Evolutionary conservation across 345 rosid species (phyloP).

Genomic region (Eutrema japonicum): DNA sequence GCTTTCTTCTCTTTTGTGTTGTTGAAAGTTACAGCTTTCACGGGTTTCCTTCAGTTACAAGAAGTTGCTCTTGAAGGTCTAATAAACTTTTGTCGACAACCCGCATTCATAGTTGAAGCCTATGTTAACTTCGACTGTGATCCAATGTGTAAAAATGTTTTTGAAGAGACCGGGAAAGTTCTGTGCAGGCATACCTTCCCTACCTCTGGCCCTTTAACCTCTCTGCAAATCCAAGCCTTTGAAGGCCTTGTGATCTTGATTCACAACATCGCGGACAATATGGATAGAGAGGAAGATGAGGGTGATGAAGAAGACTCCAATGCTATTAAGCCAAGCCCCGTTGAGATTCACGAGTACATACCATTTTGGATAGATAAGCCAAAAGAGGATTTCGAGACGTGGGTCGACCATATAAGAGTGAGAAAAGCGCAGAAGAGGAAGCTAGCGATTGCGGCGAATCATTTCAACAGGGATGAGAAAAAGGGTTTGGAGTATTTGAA

Average conservation of each 20-base stretch:
- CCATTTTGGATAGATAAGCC: constrained; percentile 80
- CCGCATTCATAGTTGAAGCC: constrained; percentile 70
- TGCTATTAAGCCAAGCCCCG: constrained; percentile 54
- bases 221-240: constrained; percentile 83
- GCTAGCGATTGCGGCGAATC: constrained; percentile 67
- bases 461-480: constrained; percentile 78
- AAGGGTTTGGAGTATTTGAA: constrained; percentile 87
- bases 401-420: constrained; percentile 67
- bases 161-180: constrained; percentile 81
- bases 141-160: constrained; percentile 60
- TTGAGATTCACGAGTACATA: constrained; percentile 62
- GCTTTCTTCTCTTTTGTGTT: constrained; percentile 80
- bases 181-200: constrained; percentile 87
- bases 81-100: constrained; percentile 85
- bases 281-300: constrained; percentile 55
- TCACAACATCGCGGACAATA: constrained; percentile 77
- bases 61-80: constrained; percentile 89
- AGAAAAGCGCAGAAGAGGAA: constrained; percentile 82
- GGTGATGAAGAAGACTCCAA: constrained; percentile 44
- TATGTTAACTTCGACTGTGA: constrained; percentile 89
- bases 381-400: constrained; percentile 58
- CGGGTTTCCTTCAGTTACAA: constrained; percentile 62
- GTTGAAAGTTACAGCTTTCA: constrained; percentile 52
- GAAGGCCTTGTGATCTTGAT: constrained; percentile 83
- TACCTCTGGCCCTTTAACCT: constrained; percentile 58